A percentile compares a stretch with the other conserved stretches of the same genome.
phyloP scores from a whole-genome alignment of 2,329 filamentous ascomycete species.

The Cephalotrichum gorgonifer region DNA sequence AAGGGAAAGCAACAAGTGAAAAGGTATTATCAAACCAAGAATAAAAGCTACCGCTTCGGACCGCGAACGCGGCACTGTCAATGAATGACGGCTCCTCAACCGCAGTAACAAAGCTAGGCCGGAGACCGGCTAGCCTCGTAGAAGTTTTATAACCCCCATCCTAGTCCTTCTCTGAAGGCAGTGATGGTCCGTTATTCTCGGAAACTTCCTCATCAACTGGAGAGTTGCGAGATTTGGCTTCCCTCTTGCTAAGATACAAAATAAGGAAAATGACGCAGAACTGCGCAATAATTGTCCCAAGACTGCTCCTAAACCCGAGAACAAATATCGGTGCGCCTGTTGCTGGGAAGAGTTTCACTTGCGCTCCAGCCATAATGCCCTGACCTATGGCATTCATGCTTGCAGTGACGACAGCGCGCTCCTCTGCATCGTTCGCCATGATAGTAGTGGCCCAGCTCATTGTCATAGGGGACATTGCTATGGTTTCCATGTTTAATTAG shows the following conservation, averaged over 20 bases:
- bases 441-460: slow-evolving; percentile 28
- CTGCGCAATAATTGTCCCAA: slow-evolving; percentile 22
- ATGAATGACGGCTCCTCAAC: too few species aligned
- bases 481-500: not conserved
- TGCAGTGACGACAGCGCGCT: slow-evolving; percentile 27
- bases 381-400: slow-evolving; percentile 33
- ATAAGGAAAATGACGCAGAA: slow-evolving; percentile 16
- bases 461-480: slow-evolving; percentile 20
- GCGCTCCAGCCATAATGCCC: slow-evolving; percentile 26
- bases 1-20: too few species aligned
- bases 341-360: slow-evolving; percentile 26
- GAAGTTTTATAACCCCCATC: too few species aligned
- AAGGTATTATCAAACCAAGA: too few species aligned
- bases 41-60: too few species aligned
- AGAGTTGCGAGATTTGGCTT: not conserved
- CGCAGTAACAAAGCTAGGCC: too few species aligned
- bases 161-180: not conserved
- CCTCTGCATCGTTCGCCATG: slow-evolving; percentile 27
- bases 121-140: too few species aligned
- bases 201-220: not conserved
- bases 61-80: too few species aligned
- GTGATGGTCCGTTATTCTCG: not conserved
- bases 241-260: not conserved
- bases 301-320: slow-evolving; percentile 16
- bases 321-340: slow-evolving; percentile 22